Evolutionary conservation across 2,329 filamentous ascomycete species (phyloP).

Genomic region (Setomelanomma holmii): DNA sequence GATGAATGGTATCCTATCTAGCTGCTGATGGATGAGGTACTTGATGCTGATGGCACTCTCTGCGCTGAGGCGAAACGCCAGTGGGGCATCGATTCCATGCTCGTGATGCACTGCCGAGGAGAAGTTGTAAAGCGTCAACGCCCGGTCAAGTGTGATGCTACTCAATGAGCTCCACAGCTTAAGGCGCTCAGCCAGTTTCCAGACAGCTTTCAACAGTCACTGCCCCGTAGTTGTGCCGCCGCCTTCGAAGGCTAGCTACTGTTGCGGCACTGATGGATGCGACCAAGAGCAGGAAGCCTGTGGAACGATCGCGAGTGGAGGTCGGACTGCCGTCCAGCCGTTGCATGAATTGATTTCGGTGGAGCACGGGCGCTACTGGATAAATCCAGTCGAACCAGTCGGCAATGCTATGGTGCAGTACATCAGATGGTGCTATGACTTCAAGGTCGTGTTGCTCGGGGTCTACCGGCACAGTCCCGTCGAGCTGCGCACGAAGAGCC

Average conservation of each 20-base stretch:
- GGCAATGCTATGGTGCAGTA: slow-evolving; percentile 14
- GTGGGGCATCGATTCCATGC: slow-evolving; percentile 18
- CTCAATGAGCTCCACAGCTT: slow-evolving; percentile 16
- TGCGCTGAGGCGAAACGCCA: slow-evolving; percentile 17
- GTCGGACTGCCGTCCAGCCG: not conserved
- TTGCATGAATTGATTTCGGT: slow-evolving; percentile 14
- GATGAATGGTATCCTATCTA: slow-evolving; percentile 15
- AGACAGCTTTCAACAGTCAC: slow-evolving; percentile 23
- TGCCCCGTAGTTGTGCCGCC: slow-evolving; percentile 18
- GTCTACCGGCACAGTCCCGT: not conserved
- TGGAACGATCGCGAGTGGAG: not conserved
- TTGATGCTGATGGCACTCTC: slow-evolving; percentile 20
- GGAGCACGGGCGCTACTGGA: slow-evolving; percentile 25
- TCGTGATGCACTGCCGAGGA: slow-evolving; percentile 20
- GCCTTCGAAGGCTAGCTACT: slow-evolving; percentile 21
- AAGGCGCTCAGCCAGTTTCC: slow-evolving; percentile 17
- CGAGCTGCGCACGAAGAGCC: slow-evolving; percentile 12
- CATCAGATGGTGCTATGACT: slow-evolving; percentile 12
- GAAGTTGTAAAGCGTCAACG: slow-evolving; percentile 26
- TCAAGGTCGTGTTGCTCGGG: slow-evolving; percentile 1
- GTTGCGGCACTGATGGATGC: slow-evolving; percentile 26
- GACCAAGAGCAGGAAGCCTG: slow-evolving; percentile 17
- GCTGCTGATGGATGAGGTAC: slow-evolving; percentile 17
- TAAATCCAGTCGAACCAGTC: slow-evolving; percentile 33
- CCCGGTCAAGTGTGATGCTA: slow-evolving; percentile 18